Conservation (phyloP, 768 basidiomycete genomes). For the Auriscalpium vulgare region DNA sequence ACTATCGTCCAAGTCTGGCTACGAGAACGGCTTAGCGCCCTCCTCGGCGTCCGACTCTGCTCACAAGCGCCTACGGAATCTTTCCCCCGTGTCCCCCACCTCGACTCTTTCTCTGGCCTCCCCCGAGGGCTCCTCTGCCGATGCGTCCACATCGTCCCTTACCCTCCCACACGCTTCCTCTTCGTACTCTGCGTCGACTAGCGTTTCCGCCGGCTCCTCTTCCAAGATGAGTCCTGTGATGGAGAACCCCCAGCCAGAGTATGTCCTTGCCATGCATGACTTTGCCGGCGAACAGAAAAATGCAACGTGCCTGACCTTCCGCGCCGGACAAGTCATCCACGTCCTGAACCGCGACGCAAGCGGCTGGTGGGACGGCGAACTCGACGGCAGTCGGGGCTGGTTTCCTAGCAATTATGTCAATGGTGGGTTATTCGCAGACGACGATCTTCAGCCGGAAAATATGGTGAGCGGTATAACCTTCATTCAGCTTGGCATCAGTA, state of each 20-base stretch:
- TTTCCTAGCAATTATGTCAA: constrained; percentile 97
- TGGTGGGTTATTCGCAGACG: constrained; percentile 47
- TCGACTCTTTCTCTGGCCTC: constrained; percentile 11
- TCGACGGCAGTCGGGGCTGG: constrained; percentile 88
- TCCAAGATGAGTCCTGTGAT: constrained; percentile 4
- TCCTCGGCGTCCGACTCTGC: constrained; percentile 7
- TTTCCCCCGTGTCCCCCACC: constrained; percentile 8
- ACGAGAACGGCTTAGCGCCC: background rate
- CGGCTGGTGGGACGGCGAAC: constrained; percentile 99
- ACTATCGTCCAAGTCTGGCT: background rate
- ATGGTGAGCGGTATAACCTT: constrained; percentile 28
- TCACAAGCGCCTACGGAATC: constrained; percentile 11
- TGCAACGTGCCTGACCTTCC: constrained; percentile 81
- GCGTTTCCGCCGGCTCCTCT: constrained; percentile 11
- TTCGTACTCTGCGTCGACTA: constrained; percentile 17
- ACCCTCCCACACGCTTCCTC: constrained; percentile 18
- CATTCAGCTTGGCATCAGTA: background rate
- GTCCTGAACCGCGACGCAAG: constrained; percentile 81
- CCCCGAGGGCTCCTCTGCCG: constrained; percentile 9
- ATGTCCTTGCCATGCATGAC: constrained; percentile 89
- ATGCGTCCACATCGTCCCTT: constrained; percentile 19
- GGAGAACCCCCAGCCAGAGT: constrained; percentile 39
- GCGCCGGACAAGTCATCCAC: constrained; percentile 83
- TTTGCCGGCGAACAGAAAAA: constrained; percentile 65
- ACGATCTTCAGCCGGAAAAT: constrained; percentile 38